Evolutionary conservation across 1,139 yeast genomes (phyloP).

Genomic region (Blastobotrys elegans): DNA sequence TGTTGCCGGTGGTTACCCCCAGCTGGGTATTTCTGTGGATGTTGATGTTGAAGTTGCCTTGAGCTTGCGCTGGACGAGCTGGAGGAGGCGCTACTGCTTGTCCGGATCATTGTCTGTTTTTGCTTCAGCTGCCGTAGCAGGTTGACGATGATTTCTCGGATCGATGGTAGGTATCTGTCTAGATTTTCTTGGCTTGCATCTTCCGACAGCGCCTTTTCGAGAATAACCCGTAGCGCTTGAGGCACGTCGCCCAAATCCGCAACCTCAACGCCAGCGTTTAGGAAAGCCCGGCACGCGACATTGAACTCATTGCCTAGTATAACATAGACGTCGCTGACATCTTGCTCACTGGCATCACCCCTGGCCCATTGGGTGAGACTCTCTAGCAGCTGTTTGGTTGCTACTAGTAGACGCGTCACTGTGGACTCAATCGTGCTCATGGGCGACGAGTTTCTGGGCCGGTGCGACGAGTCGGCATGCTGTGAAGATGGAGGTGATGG

Average conservation of each 20-base stretch:
- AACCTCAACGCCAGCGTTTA: conserved; percentile 63
- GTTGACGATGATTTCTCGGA: conserved; percentile 80
- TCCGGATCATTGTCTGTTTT: conserved; percentile 48
- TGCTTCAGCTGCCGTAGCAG: conserved; percentile 73
- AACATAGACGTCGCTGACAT: conserved; percentile 88
- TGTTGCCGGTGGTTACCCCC: not conserved
- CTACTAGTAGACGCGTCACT: conserved; percentile 75
- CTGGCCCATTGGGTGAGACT: conserved; percentile 90
- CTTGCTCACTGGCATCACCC: conserved; percentile 68
- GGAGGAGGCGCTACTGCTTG: conserved; percentile 5
- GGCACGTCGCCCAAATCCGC: conserved; percentile 76
- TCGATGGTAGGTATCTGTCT: conserved; percentile 76
- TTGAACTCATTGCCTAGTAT: conserved; percentile 91
- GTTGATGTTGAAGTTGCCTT: conserved; percentile 7
- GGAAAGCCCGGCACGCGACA: conserved; percentile 71
- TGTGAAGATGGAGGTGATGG: not conserved
- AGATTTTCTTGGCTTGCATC: conserved; percentile 80
- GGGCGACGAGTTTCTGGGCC: conserved; percentile 15
- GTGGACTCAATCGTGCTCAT: conserved; percentile 74
- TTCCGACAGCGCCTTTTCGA: conserved; percentile 84
- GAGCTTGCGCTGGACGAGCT: not conserved
- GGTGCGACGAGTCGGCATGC: not conserved
- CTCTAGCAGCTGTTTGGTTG: conserved; percentile 83
- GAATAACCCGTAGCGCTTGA: conserved; percentile 58
- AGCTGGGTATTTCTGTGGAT: too few relatives aligned